These are phyloP conservation scores for Scutellospora calospora DNA, from an alignment of 371 early-diverging fungal species.

Conservation along the genomic window DNA sequence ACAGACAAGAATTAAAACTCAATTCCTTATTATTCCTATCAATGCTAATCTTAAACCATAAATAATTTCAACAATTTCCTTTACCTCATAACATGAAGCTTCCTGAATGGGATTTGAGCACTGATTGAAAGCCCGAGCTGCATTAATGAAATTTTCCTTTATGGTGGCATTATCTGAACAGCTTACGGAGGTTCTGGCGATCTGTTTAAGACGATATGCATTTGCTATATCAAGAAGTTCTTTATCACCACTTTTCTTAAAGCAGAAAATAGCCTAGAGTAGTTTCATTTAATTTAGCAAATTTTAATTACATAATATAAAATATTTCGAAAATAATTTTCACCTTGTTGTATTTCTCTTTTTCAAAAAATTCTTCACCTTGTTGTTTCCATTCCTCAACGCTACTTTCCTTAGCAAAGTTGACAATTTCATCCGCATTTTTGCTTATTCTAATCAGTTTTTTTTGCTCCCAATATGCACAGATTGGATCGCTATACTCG, in stretches of 20 bases:
- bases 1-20: not conserved
- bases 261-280: constrained; percentile 28
- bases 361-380: constrained; percentile 35
- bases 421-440: not conserved
- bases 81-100: constrained; percentile 43
- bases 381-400: not conserved
- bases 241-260: constrained; percentile 19
- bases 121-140: constrained; percentile 22
- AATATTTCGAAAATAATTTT: not conserved
- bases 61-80: not conserved
- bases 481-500: not conserved
- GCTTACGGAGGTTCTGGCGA: constrained; percentile 21
- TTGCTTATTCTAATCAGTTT: not conserved
- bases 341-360: constrained; percentile 3
- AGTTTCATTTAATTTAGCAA: not conserved
- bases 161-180: not conserved
- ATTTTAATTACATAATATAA: not conserved
- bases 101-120: not conserved
- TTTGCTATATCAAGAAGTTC: not conserved
- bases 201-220: constrained; percentile 27
- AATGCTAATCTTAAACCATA: not conserved
- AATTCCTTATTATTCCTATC: not conserved
- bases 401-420: constrained; percentile 29
- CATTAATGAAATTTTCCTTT: not conserved
- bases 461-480: not conserved